These are phyloP conservation scores for Vicia villosa DNA, from an alignment of 306 rosid genomes.

Conservation along the genomic window DNA sequence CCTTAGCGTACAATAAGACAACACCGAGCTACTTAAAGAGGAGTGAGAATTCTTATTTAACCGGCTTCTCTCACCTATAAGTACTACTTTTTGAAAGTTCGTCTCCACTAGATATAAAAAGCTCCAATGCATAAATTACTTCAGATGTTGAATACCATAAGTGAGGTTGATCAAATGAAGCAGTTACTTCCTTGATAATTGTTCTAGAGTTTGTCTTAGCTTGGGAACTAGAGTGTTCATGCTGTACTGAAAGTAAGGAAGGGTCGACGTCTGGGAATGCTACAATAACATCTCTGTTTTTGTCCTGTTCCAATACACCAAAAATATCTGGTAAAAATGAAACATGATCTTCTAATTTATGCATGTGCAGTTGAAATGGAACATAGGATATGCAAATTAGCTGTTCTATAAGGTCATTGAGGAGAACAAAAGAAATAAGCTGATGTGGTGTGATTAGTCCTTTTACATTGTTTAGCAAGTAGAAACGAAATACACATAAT, in stretches of 20 bases:
- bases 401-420: conserved; percentile 65
- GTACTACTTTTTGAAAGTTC: conserved; percentile 58
- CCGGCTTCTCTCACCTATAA: conserved; percentile 54
- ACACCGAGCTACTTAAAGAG: not conserved
- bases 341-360: conserved; percentile 23
- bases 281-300: conserved; percentile 87
- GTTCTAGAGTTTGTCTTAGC: conserved; percentile 40
- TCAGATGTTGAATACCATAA: conserved; percentile 87
- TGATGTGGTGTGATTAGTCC: conserved; percentile 6
- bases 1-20: not conserved
- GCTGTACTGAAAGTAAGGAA: conserved; percentile 51
- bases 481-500: conserved; percentile 21
- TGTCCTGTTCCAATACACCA: conserved; percentile 63
- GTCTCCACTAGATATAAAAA: conserved; percentile 68
- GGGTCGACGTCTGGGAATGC: conserved; percentile 88
- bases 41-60: not conserved
- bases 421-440: conserved; percentile 7
- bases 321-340: conserved; percentile 29
- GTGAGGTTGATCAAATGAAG: conserved; percentile 75
- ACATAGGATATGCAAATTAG: conserved; percentile 42
- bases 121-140: conserved; percentile 69
- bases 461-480: not conserved
- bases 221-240: conserved; percentile 26
- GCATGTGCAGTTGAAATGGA: conserved; percentile 21
- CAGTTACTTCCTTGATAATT: conserved; percentile 45